Evolutionary conservation across 306 rosid genomes (phyloP).

Genomic region (Trichosanthes cucumerina): DNA sequence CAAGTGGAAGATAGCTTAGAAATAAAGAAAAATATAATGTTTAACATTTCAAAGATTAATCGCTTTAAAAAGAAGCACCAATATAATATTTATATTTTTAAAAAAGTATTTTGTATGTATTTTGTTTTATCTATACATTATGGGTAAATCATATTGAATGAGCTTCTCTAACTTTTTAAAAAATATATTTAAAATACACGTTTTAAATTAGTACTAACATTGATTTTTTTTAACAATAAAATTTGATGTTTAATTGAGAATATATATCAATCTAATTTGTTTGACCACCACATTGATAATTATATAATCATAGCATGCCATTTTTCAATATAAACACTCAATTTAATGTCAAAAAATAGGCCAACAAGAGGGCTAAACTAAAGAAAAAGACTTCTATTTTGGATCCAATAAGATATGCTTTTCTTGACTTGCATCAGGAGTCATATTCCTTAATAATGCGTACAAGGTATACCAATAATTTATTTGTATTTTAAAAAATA

Average conservation of each 20-base stretch:
- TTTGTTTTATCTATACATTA: too few relatives aligned
- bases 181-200: background rate
- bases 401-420: background rate
- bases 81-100: background rate
- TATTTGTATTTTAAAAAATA: background rate
- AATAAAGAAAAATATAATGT: background rate
- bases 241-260: background rate
- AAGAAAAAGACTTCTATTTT: background rate
- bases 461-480: background rate
- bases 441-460: background rate
- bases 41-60: background rate
- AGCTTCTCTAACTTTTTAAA: background rate
- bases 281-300: background rate
- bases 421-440: background rate
- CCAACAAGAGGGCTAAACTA: background rate
- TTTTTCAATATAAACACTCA: background rate
- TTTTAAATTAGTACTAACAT: background rate
- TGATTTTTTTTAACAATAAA: background rate
- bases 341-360: background rate
- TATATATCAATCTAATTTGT: background rate
- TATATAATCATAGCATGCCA: background rate
- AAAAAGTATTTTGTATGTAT: background rate
- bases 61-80: background rate
- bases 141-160: background rate
- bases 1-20: background rate